Evolutionary conservation across 768 basidiomycete species (phyloP), one percentile per base, ranked within the genome.

Genomic region (Phylloporus sp.): DNA sequence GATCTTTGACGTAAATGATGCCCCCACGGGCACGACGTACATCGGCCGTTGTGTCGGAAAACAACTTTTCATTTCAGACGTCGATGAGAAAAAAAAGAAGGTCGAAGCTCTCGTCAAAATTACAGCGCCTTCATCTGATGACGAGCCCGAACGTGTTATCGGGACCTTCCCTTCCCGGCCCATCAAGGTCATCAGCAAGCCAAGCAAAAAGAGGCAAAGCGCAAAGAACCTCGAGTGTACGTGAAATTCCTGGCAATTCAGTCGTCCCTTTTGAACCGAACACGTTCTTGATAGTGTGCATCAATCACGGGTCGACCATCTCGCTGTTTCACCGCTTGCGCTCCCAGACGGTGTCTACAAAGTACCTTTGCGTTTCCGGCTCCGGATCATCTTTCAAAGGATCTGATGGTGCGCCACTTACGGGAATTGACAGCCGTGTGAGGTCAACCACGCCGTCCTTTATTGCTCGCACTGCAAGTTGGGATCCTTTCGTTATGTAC

Each of bases 131-230:
- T 77, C 80, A 14, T 80, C 81, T 39, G 87, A 90, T 41, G 85
- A 89, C 49, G 85, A 88, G 62, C 80, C 82, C 47, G 88, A 91
- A 62, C 79, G 85, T 31, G 74, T 91, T 28, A 82, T 97, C 56
- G 94, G 94, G 18, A 78, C 81, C 17, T 97, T 97, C 71, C 85
- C 89, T 35, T 90, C 89, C 55, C 84, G 87, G 37, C 84, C 93
- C n/a, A 97, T 98, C 75, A 94, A 93, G 67, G 90, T 98, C 60
- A 97, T 98, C 70, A 91, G 88, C 70, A 98, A 97, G 67, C 95
- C 95, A 5, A 91, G 89, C 72, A 96, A 97, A 76, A 96, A 96
- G 78, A 78, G 91, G 57, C 86, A 91, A 67, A 90, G 86, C 62
- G 89, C 86, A 37, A 95, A 95, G 76, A 92, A 90, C 58, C 78